Base-by-base conservation (phyloP, 2,329 filamentous ascomycete genomes). In the Fusarium napiforme region DNA sequence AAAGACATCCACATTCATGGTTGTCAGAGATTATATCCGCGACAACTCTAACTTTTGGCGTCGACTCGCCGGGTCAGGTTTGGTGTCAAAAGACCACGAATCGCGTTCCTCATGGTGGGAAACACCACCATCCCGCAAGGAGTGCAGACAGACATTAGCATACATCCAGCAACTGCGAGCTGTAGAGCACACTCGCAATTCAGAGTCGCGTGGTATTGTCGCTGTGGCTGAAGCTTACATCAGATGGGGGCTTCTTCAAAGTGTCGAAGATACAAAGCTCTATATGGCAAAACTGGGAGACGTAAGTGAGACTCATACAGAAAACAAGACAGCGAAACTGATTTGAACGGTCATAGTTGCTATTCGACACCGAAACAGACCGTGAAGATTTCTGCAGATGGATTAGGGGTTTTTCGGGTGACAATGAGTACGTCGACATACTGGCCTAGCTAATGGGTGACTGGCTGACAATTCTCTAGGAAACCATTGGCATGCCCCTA, bases 161-260 rank as follows among this genome's bases (percentile, higher is more conserved):
- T 64, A 64, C 10, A 40, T 75, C 2, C 15, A 43, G 7, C 36
- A 21, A 0, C 14, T 75, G 4, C n/a, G 18, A 2, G 21, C 16
- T 4, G n/a, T 46, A 6, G 61, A 55, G 12, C 7, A 30, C 14
- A 30, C 11, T 2, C 50, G 39, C 6, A 45, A 64, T 4, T 5
- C 26, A 16, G 26, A 49, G 4, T 57, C 30, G 6, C 37, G 45
- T 14, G 64, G 62, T 4, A 73, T 76, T 39, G 5, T 72, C 18
- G 60, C 68, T n/a, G 56, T 70, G 1, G 53, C 61, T 4, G 64
- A 60, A 23, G 37, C 42, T 4, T 70, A 70, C n/a, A 56, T 75
- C 1, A 50, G 42, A 15, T 34, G 60, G 14, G 75, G 75, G 2
- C 42, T 64, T 6, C 42, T 77, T 6, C 72, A 75, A 11, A 67